Base-by-base conservation (phyloP, 2,329 filamentous ascomycete genomes). In the Colletotrichum coccodes region DNA sequence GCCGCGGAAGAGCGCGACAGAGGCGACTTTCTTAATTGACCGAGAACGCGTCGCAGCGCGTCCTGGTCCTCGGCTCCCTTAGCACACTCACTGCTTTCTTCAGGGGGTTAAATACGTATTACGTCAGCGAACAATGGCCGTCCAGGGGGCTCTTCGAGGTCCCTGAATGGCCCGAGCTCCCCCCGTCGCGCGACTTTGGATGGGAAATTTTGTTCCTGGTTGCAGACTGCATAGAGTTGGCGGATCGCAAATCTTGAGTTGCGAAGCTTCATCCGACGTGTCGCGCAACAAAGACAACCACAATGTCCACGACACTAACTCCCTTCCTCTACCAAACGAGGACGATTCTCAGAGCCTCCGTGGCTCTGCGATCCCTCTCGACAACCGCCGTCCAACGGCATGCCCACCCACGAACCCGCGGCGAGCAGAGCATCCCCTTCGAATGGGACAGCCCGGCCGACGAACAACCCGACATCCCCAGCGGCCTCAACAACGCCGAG, bases 281-380 rank as follows among this genome's bases (percentile, higher is more conserved):
- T 16, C 9, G 21, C 32, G n/a, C 38, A 23, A 26, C 52, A 26
- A 21, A 32, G 6, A 7, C 40, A 28, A 44, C 6, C 44, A 26
- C 18, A 47, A 88, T 88, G 83, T 77, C 83, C 30, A 62, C 82
- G 3, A 85, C 87, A 7, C 78, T 89, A 16, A 79, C 90, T 5
- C 90, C 91, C 0, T 94, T 94, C 65, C 84, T 94, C 7, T 94
- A 94, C 75, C 90, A 92, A 72, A 94, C 92, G 6, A 83, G 86
- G 68, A 93, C 92, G 0, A 85, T 91, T 36, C 79, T 83, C 66
- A 78, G 80, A 6, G 72, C 75, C 80, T 62, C 66, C 11, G 40
- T 68, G 49, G 73, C 72, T 38, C 62, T 57, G 34, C 70, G 58
- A 36, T 72, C 71, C 65, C 65, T 68, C 58, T 75, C 56, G 6